Conservation (phyloP, 202 grass and related monocot species). For the Carex arenaria region DNA sequence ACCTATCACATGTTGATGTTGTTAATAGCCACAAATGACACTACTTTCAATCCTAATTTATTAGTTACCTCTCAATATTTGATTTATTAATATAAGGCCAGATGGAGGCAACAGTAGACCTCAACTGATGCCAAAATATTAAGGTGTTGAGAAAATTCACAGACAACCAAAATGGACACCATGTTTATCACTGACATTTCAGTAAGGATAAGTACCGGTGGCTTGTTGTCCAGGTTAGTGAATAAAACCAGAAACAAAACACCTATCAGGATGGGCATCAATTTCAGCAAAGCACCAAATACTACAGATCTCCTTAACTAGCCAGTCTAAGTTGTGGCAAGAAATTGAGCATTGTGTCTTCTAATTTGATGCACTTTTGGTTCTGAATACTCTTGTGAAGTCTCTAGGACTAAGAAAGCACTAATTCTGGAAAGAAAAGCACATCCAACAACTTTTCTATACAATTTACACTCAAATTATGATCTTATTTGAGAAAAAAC, state of each 20-base stretch:
- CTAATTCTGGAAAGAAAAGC: not conserved
- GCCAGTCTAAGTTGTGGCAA: not conserved
- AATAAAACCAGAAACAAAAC: not conserved
- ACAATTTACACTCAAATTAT: not conserved
- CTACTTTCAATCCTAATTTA: not conserved
- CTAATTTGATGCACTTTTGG: not conserved
- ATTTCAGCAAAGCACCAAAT: not conserved
- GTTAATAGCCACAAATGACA: not conserved
- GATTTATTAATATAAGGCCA: not conserved
- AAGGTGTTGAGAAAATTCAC: not conserved
- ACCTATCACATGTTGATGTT: slow-evolving; percentile 40
- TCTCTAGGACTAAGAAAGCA: not conserved
- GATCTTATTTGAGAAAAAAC: not conserved
- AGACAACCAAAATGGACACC: not conserved
- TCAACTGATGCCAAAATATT: not conserved
- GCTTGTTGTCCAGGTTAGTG: not conserved
- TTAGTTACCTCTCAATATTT: not conserved
- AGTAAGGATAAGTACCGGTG: not conserved
- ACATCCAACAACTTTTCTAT: not conserved
- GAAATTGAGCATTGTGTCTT: not conserved
- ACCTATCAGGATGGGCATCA: not conserved
- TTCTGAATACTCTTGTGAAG: not conserved
- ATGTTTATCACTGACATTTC: not conserved
- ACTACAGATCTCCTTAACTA: not conserved
- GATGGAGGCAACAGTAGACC: not conserved